Conservation (phyloP, 164 flowering plant genomes). For the Piper betle region DNA sequence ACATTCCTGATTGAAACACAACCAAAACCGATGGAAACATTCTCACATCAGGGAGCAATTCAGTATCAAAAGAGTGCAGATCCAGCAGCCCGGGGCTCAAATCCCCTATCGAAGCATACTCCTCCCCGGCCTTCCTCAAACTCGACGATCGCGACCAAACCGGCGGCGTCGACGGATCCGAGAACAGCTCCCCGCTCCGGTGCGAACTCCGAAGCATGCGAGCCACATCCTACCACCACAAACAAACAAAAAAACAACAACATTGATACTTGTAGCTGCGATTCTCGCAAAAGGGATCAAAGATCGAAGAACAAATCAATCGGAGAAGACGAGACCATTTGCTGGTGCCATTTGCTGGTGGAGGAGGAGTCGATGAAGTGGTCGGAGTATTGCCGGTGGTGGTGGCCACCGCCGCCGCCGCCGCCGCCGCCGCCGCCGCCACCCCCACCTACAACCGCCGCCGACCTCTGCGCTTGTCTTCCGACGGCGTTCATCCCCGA, state of each 20-base stretch:
- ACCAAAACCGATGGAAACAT: not conserved
- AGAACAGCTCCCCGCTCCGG: constrained; percentile 43
- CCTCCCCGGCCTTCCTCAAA: constrained; percentile 42
- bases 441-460: constrained; percentile 36
- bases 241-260: not conserved
- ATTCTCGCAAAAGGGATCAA: constrained; percentile 3
- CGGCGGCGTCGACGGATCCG: constrained; percentile 57
- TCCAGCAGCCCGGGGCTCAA: constrained; percentile 83
- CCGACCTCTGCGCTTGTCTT: constrained; percentile 56
- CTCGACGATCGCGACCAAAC: constrained; percentile 23
- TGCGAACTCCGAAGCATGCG: constrained; percentile 35
- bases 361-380: constrained; percentile 47
- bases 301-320: constrained; percentile 18
- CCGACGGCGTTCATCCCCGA: constrained; percentile 47
- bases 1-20: not conserved
- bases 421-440: constrained; percentile 47
- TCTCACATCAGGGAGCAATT: constrained; percentile 64
- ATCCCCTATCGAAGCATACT: constrained; percentile 37
- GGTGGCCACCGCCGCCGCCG: constrained; percentile 43
- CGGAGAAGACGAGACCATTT: constrained; percentile 38
- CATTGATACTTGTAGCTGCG: constrained; percentile 2
- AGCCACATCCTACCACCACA: constrained; percentile 35
- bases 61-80: constrained; percentile 88
- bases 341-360: constrained; percentile 47
- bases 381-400: constrained; percentile 77